These are phyloP conservation scores for Emmonsia crescens DNA, from an alignment of 2,329 filamentous ascomycete species.

Conservation along the genomic window DNA sequence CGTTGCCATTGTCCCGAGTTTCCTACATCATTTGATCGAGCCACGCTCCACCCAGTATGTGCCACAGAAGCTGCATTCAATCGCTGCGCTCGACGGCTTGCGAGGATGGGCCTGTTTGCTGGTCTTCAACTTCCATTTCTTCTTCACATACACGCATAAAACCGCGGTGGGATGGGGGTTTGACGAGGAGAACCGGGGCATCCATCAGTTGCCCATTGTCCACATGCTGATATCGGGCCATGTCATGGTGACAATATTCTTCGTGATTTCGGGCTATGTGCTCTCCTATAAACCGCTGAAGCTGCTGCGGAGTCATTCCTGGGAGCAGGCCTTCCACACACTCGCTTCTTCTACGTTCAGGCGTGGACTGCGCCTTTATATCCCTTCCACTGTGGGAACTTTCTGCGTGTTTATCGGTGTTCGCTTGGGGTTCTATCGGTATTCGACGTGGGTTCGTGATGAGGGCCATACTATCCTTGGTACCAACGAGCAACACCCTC, in stretches of 20 bases:
- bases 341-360: conserved; percentile 36
- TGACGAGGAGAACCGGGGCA: conserved; percentile 28
- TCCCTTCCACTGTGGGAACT: conserved; percentile 30
- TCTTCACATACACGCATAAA: conserved; percentile 35
- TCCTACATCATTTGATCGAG: conserved; percentile 24
- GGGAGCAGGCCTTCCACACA: conserved; percentile 30
- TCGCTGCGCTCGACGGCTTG: conserved; percentile 33
- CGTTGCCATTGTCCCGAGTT: conserved; percentile 24
- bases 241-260: conserved; percentile 39
- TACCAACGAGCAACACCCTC: conserved; percentile 35
- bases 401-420: conserved; percentile 30
- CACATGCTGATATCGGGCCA: conserved; percentile 36
- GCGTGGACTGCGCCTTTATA: conserved; percentile 33
- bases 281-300: conserved; percentile 34
- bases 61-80: conserved; percentile 25
- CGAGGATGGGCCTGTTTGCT: conserved; percentile 35
- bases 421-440: conserved; percentile 32
- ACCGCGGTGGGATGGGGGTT: conserved; percentile 32
- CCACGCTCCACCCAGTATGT: conserved; percentile 15
- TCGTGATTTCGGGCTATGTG: conserved; percentile 39
- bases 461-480: conserved; percentile 29
- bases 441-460: conserved; percentile 25
- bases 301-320: conserved; percentile 27
- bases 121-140: conserved; percentile 38
- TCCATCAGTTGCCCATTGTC: conserved; percentile 32